Conservation (phyloP, 495 filamentous ascomycete genomes). For the Podospora bellae-mahoneyi region DNA sequence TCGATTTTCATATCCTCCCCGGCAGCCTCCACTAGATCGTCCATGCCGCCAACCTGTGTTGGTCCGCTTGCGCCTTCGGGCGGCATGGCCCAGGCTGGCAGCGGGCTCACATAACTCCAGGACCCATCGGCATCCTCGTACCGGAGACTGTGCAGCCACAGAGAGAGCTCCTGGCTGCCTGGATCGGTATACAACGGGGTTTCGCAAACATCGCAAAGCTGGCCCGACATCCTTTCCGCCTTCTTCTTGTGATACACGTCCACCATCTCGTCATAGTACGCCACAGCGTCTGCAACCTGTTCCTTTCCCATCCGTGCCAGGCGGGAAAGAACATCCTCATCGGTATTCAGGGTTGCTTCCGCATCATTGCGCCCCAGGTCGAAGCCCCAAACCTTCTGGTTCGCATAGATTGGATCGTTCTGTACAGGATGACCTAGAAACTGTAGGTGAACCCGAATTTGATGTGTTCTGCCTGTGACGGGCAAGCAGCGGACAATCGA, state of each 20-base stretch:
- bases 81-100: slow-evolving; percentile 84
- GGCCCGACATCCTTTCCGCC: slow-evolving; percentile 88
- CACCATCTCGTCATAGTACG: slow-evolving; percentile 90
- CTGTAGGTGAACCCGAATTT: slow-evolving; percentile 91
- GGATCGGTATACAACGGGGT: slow-evolving; percentile 93
- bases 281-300: slow-evolving; percentile 82
- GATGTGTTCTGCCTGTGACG: slow-evolving; percentile 90
- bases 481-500: slow-evolving; percentile 93
- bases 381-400: slow-evolving; percentile 83
- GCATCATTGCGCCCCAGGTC: slow-evolving; percentile 69
- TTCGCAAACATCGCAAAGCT: slow-evolving; percentile 72
- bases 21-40: slow-evolving; percentile 49
- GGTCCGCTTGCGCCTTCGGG: slow-evolving; percentile 62
- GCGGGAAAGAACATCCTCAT: slow-evolving; percentile 84
- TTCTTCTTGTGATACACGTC: slow-evolving; percentile 78
- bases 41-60: slow-evolving; percentile 52
- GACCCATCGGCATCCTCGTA: slow-evolving; percentile 76
- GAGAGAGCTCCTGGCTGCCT: slow-evolving; percentile 79
- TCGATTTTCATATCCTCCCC: slow-evolving; percentile 27
- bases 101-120: slow-evolving; percentile 81
- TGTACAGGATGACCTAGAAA: slow-evolving; percentile 91
- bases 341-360: slow-evolving; percentile 60
- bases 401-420: slow-evolving; percentile 97
- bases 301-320: slow-evolving; percentile 90
- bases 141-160: slow-evolving; percentile 87